A percentile compares a stretch with the other conserved stretches of the same genome.
Conservation (phyloP, 495 filamentous ascomycete genomes). For the Penicillium simplicissimum region DNA sequence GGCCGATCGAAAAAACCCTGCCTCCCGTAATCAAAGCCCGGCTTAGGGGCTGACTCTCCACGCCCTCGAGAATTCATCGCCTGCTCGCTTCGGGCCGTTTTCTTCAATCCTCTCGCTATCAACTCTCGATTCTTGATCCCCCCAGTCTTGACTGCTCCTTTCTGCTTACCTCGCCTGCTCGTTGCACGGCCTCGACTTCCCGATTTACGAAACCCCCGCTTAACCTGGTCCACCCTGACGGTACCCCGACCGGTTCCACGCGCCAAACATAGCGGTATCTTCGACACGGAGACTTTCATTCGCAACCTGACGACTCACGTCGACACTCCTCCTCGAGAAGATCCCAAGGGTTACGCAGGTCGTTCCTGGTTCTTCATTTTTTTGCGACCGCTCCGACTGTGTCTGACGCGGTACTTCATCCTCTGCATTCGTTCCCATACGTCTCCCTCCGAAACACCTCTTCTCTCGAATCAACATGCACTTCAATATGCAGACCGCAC, state of each 20-base stretch:
- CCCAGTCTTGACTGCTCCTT: background rate
- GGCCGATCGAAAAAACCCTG: constrained; percentile 1
- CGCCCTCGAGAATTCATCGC: background rate
- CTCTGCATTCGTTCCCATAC: constrained; percentile 10
- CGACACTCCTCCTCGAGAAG: constrained; percentile 15
- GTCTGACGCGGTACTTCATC: constrained; percentile 27
- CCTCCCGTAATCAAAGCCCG: constrained; percentile 13
- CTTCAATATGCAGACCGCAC: constrained; percentile 30
- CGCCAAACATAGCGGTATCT: background rate
- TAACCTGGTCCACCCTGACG: background rate
- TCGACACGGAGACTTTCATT: background rate
- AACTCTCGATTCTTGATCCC: background rate
- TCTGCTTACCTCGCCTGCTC: constrained; percentile 8
- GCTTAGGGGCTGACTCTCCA: constrained; percentile 10
- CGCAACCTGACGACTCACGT: constrained; percentile 10
- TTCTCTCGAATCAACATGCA: constrained; percentile 32
- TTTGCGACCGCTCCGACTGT: constrained; percentile 24
- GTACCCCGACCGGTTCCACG: background rate
- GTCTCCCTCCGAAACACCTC: background rate
- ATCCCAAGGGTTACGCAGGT: constrained; percentile 48
- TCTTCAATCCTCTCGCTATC: background rate
- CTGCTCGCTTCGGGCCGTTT: background rate
- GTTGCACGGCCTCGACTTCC: background rate
- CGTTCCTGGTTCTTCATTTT: constrained; percentile 43
- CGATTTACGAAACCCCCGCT: background rate